These are phyloP conservation scores for Trichothecium sympodiale DNA, from an alignment of 2,329 filamentous ascomycete species.

Conservation along the genomic window DNA sequence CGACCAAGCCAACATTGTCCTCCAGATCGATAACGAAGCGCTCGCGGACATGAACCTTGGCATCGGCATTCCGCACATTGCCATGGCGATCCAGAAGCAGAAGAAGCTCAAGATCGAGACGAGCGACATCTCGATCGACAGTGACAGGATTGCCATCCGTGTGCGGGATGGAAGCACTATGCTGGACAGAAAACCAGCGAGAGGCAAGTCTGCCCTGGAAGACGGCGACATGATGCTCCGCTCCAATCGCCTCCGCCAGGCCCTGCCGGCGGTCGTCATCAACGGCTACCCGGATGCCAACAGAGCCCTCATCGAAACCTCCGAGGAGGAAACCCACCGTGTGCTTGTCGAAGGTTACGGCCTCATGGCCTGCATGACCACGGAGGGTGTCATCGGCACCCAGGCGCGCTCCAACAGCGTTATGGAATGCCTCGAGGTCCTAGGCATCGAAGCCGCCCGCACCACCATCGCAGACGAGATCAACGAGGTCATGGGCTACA, in stretches of 20 bases:
- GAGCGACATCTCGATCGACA: slow-evolving; percentile 50
- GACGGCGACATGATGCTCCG: slow-evolving; percentile 52
- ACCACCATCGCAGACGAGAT: slow-evolving; percentile 87
- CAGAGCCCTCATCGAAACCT: slow-evolving; percentile 81
- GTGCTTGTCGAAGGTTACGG: slow-evolving; percentile 95
- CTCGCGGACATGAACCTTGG: slow-evolving; percentile 75
- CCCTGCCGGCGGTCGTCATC: slow-evolving; percentile 73
- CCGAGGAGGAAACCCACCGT: slow-evolving; percentile 54
- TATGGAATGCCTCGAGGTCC: slow-evolving; percentile 76
- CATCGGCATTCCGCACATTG: slow-evolving; percentile 62
- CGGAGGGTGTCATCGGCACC: slow-evolving; percentile 75
- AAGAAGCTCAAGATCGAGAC: slow-evolving; percentile 71
- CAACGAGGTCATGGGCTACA: slow-evolving; percentile 75
- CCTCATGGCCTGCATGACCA: slow-evolving; percentile 80
- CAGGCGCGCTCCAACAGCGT: slow-evolving; percentile 72
- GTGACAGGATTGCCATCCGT: slow-evolving; percentile 60
- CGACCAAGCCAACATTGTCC: slow-evolving; percentile 62
- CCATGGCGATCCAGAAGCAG: slow-evolving; percentile 63
- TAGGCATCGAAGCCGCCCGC: slow-evolving; percentile 91
- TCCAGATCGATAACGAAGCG: slow-evolving; percentile 71
- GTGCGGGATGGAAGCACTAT: slow-evolving; percentile 47
- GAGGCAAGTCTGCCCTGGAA: slow-evolving; percentile 13
- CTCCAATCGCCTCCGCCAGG: slow-evolving; percentile 75
- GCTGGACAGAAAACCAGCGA: not conserved
- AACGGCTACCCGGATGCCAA: slow-evolving; percentile 79